Base-by-base conservation (phyloP, 148 eudicot species). In the Silene conica region DNA sequence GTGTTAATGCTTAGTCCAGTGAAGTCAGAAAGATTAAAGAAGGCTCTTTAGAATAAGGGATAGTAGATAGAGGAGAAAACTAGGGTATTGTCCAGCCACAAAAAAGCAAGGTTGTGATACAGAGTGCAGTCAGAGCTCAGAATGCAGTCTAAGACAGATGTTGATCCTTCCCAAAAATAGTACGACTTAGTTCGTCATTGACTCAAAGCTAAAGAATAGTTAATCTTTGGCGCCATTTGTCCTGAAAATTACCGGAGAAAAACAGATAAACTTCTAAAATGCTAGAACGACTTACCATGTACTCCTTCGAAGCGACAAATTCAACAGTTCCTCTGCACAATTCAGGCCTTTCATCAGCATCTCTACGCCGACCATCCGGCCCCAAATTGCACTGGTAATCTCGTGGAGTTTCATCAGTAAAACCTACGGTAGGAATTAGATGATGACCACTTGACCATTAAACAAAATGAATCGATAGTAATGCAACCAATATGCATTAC, bases 271-370 rank as follows among this genome's bases (percentile, higher is more conserved):
- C 25, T 19, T 25, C 54, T 21, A 62, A 62, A 15, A 26, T 12
- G 38, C n/a, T 59, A 50, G 25, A 20, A 26, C 16, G 66, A 84
- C 90, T 79, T 73, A 95, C 98, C 97, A 90, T 86, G 74, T 85
- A 95, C 73, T 95, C 99, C 80, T 86, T 90, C 5, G 99, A 66
- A 58, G 99, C 99, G 73, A 95, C 88, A 87, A 95, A 95, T 86
- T 95, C 99, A 80, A 95, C 99, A 48, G 99, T 95, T 82, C 99
- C 99, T 83, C 89, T 84, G 81, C 96, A 90, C 73, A 92, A 83
- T 78, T 95, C 97, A 74, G 99, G 93, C 80, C 99, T 90, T 70
- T 95, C 99, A 84, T 95, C 99, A 80, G 97, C 97, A 86, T 95
- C 97, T 85, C 97, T 85, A 67, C 99, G 97, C 75, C 96, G 90